Conservation (phyloP, 306 rosid genomes). For the Morella rubra region DNA sequence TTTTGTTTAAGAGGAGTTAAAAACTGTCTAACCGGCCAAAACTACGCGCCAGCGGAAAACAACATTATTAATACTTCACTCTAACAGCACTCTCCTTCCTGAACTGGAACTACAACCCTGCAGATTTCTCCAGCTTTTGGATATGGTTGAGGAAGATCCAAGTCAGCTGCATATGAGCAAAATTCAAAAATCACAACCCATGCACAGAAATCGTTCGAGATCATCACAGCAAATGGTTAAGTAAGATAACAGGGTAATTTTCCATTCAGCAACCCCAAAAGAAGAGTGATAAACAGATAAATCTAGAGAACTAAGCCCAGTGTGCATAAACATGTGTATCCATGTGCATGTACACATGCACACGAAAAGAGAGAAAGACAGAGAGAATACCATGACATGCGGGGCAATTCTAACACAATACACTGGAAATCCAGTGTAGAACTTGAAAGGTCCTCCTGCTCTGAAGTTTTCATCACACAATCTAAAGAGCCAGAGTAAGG, state of each 20-base stretch:
- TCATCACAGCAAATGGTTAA: background rate
- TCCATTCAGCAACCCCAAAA: background rate
- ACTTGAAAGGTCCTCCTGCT: conserved; percentile 78
- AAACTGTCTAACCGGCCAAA: too few relatives aligned
- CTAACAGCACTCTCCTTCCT: too few relatives aligned
- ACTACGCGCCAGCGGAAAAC: too few relatives aligned
- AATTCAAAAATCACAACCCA: conserved; percentile 11
- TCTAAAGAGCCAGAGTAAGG: conserved; percentile 90
- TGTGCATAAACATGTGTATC: too few relatives aligned
- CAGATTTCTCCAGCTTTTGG: too few relatives aligned
- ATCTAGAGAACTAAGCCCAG: too few relatives aligned
- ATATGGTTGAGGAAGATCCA: conserved; percentile 97
- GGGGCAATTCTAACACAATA: conserved; percentile 93
- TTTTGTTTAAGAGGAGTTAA: too few relatives aligned
- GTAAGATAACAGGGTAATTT: background rate
- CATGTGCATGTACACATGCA: too few relatives aligned
- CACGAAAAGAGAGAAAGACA: background rate
- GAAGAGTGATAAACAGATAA: too few relatives aligned
- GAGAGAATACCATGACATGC: conserved; percentile 79
- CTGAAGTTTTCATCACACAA: conserved; percentile 78
- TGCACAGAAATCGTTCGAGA: background rate
- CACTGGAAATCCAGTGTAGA: conserved; percentile 93
- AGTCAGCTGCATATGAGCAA: conserved; percentile 68
- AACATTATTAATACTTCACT: too few relatives aligned
- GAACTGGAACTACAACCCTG: too few relatives aligned